Percentiles rank a stretch among this genome's conserved stretches.
Evolutionary conservation across 2,329 filamentous ascomycete species (phyloP).

Genomic region (Aquanectria penicillioides): DNA sequence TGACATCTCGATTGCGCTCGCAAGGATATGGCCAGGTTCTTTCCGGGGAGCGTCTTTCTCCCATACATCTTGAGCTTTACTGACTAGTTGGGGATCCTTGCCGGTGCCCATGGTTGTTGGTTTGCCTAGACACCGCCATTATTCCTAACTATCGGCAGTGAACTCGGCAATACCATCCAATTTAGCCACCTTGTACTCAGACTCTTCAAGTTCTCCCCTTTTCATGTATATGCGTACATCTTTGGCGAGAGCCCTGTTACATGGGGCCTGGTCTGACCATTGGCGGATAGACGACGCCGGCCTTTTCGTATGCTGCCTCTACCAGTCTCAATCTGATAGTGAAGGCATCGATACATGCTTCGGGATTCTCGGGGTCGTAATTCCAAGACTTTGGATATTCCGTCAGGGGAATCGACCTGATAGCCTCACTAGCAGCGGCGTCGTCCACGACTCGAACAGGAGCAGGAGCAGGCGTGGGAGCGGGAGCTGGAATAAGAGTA

Average conservation of each 20-base stretch:
- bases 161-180: background rate
- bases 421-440: too few relatives aligned
- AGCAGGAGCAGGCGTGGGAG: too few relatives aligned
- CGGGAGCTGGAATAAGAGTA: too few relatives aligned
- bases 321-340: background rate
- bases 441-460: too few relatives aligned
- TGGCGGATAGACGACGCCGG: background rate
- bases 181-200: background rate
- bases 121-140: background rate
- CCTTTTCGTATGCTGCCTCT: background rate
- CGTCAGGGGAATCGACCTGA: too few relatives aligned
- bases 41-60: background rate
- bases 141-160: background rate
- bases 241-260: background rate
- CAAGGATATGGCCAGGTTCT: background rate
- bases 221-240: background rate
- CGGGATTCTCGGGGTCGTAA: too few relatives aligned
- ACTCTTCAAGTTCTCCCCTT: background rate
- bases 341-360: too few relatives aligned
- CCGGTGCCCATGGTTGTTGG: background rate
- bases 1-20: background rate
- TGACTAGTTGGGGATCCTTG: background rate
- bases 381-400: too few relatives aligned
- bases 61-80: background rate
- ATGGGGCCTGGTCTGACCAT: background rate